A percentile compares a stretch with the other conserved stretches of the same genome.
These are phyloP conservation scores for Boletus rubroflammeus DNA, from an alignment of 768 basidiomycete genomes.

Conservation along the genomic window DNA sequence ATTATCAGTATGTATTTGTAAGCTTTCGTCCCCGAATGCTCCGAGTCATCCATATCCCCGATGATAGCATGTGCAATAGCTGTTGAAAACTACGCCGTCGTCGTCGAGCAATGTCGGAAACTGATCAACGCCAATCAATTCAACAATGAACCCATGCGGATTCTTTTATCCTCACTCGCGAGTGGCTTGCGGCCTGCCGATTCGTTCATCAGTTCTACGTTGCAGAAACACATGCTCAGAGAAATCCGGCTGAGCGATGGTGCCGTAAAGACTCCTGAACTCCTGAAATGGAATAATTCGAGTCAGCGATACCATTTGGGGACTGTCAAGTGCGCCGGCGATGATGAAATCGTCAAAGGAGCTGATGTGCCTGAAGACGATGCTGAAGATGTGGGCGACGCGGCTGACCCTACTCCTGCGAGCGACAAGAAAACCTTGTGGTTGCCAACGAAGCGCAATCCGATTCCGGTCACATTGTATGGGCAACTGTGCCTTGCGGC, in stretches of 20 bases:
- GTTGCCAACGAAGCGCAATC: constrained; percentile 45
- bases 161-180: constrained; percentile 71
- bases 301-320: constrained; percentile 55
- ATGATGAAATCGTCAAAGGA: constrained; percentile 15
- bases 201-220: constrained; percentile 68
- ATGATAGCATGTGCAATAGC: constrained; percentile 68
- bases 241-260: constrained; percentile 72
- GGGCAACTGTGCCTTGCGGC: constrained; percentile 78
- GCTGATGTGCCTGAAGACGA: constrained; percentile 29
- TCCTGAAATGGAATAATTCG: constrained; percentile 56
- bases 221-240: constrained; percentile 82
- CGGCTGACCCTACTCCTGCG: constrained; percentile 11
- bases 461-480: constrained; percentile 67
- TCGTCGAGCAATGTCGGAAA: constrained; percentile 77
- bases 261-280: constrained; percentile 58
- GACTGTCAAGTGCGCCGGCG: constrained; percentile 20
- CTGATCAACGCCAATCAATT: constrained; percentile 75
- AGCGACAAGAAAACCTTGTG: constrained; percentile 21
- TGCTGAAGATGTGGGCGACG: constrained; percentile 29
- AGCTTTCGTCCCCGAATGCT: background rate
- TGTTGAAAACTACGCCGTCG: constrained; percentile 48
- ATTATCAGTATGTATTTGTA: constrained; percentile 55
- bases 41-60: background rate
- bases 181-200: constrained; percentile 69
- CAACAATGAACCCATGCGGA: constrained; percentile 79